These are phyloP conservation scores for Starmerella sp. DNA, from an alignment of 805 yeast genomes.

Conservation along the genomic window DNA sequence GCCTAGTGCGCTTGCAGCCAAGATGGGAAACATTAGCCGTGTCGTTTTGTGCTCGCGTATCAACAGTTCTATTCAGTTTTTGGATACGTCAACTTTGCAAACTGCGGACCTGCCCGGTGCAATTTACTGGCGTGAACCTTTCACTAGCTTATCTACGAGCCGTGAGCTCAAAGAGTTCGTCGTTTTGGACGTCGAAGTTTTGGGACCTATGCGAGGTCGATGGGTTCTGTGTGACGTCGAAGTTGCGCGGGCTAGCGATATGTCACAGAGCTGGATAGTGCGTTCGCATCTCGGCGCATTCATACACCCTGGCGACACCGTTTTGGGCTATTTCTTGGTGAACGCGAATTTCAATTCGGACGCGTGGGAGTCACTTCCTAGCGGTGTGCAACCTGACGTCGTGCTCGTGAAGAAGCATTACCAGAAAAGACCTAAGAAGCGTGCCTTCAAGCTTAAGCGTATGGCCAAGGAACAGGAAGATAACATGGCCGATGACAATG, in stretches of 20 bases:
- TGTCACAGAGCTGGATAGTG: slow-evolving; percentile 65
- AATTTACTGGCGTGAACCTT: slow-evolving; percentile 72
- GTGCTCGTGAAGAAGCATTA: slow-evolving; percentile 80
- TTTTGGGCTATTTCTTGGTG: slow-evolving; percentile 69
- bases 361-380: slow-evolving; percentile 33
- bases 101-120: slow-evolving; percentile 59
- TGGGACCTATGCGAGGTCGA: slow-evolving; percentile 68
- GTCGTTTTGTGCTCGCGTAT: slow-evolving; percentile 75
- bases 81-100: slow-evolving; percentile 71
- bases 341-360: slow-evolving; percentile 65
- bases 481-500: slow-evolving; percentile 44
- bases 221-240: slow-evolving; percentile 75
- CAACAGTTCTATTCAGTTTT: slow-evolving; percentile 65
- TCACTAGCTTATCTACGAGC: slow-evolving; percentile 55
- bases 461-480: slow-evolving; percentile 79
- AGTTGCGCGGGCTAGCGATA: slow-evolving; percentile 67
- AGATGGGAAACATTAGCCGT: slow-evolving; percentile 68
- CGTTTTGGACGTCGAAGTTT: slow-evolving; percentile 82
- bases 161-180: slow-evolving; percentile 66
- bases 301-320: slow-evolving; percentile 88
- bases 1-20: slow-evolving; percentile 69
- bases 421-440: slow-evolving; percentile 56
- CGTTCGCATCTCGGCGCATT: slow-evolving; percentile 84
- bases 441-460: slow-evolving; percentile 91
- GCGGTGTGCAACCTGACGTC: slow-evolving; percentile 51